phyloP scores from a whole-genome alignment of 805 yeast species.

The Metschnikowia reukaufii region DNA sequence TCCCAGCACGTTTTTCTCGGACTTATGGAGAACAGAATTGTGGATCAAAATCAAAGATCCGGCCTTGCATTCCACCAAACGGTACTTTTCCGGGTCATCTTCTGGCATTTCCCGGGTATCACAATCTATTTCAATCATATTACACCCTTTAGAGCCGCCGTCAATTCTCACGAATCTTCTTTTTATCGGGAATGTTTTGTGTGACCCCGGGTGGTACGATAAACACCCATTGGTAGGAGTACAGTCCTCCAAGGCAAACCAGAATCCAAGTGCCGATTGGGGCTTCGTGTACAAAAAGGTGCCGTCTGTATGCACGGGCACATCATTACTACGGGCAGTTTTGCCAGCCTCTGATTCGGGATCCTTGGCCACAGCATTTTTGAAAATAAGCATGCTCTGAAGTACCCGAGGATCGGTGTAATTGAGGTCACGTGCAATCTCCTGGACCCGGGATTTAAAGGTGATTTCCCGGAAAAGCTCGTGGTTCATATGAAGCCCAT shows the following conservation, averaged over 20 bases:
- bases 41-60: constrained; percentile 73
- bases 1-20: constrained; percentile 55
- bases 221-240: constrained; percentile 66
- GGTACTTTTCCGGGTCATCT: constrained; percentile 43
- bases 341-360: background rate
- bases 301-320: constrained; percentile 77
- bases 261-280: constrained; percentile 69
- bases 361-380: constrained; percentile 51
- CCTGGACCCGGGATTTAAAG: constrained; percentile 47
- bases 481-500: constrained; percentile 64
- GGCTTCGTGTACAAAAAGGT: constrained; percentile 73
- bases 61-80: constrained; percentile 60
- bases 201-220: constrained; percentile 69
- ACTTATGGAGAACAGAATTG: constrained; percentile 69
- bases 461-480: constrained; percentile 51
- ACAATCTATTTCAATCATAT: constrained; percentile 43
- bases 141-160: constrained; percentile 54
- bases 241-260: constrained; percentile 81
- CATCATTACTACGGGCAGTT: constrained; percentile 48
- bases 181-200: constrained; percentile 52
- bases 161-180: constrained; percentile 63
- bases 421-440: constrained; percentile 52
- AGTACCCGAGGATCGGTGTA: constrained; percentile 67
- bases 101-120: constrained; percentile 16
- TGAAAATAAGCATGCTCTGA: constrained; percentile 78